Evolutionary conservation across 176 grass and related monocot species (phyloP).

Genomic region (Oryza nivara): DNA sequence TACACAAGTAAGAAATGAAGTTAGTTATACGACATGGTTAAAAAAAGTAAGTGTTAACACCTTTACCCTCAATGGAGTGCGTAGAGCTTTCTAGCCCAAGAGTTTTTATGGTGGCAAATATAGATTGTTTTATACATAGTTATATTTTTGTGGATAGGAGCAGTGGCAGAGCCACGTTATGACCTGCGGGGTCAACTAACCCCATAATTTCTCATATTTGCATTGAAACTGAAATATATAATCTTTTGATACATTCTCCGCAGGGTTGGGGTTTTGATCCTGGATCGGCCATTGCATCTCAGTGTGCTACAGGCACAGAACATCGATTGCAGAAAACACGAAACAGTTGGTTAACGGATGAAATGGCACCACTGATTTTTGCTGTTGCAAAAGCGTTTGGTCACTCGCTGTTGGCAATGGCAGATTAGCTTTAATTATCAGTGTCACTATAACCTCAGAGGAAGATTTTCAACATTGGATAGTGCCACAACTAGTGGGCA

Average conservation of each 20-base stretch:
- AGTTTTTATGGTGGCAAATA: neutral
- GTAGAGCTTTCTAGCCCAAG: neutral
- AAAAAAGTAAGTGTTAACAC: neutral
- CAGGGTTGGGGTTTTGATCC: neutral
- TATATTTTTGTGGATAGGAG: neutral
- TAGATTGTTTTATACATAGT: neutral
- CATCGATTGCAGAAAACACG: neutral
- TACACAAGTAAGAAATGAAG: constrained; percentile 41
- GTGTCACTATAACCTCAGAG: neutral
- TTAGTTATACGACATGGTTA: neutral
- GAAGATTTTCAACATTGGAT: neutral
- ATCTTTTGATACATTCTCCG: neutral
- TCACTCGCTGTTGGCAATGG: neutral
- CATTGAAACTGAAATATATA: neutral
- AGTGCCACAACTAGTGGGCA: neutral
- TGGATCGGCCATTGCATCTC: neutral
- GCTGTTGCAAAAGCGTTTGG: neutral
- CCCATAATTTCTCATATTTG: neutral
- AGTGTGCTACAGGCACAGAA: neutral
- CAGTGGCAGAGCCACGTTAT: neutral
- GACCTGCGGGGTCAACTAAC: neutral
- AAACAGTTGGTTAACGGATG: neutral
- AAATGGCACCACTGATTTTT: neutral
- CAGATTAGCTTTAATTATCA: neutral
- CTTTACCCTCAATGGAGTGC: constrained; percentile 5